Percentiles rank a stretch among this genome's conserved stretches.
These are phyloP conservation scores for Groenewaldozyma auringiensis DNA, from an alignment of 1,139 yeast species.

Conservation along the genomic window DNA sequence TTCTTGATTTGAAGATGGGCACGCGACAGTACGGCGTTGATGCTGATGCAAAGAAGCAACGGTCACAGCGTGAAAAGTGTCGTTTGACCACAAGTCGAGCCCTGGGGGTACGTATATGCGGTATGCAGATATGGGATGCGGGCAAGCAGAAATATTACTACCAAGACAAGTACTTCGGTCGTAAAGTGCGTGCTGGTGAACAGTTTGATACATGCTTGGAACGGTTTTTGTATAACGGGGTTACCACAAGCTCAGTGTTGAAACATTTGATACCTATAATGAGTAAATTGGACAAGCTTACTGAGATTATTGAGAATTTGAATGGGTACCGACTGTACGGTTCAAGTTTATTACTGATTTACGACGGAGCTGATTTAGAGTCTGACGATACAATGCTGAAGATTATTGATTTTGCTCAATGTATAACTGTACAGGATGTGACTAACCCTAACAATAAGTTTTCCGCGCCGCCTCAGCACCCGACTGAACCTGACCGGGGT, in stretches of 20 bases:
- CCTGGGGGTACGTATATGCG: slow-evolving; percentile 90
- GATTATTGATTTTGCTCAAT: slow-evolving; percentile 92
- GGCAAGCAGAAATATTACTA: slow-evolving; percentile 44
- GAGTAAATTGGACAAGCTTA: slow-evolving; percentile 51
- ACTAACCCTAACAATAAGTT: slow-evolving; percentile 25
- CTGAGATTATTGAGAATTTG: slow-evolving; percentile 46
- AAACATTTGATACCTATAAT: slow-evolving; percentile 63
- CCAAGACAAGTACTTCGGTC: slow-evolving; percentile 88
- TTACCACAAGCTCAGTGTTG: slow-evolving; percentile 48
- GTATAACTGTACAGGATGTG: slow-evolving; percentile 58
- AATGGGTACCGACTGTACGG: slow-evolving; percentile 90
- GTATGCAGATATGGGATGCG: slow-evolving; percentile 78
- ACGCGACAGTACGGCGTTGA: slow-evolving; percentile 97
- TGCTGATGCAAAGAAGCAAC: slow-evolving; percentile 63
- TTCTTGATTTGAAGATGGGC: slow-evolving; percentile 94
- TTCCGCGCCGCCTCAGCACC: slow-evolving; percentile 63
- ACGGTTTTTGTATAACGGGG: slow-evolving; percentile 75
- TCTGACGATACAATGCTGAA: slow-evolving; percentile 44
- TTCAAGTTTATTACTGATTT: slow-evolving; percentile 77
- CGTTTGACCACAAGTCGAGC: slow-evolving; percentile 67
- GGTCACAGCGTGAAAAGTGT: slow-evolving; percentile 79
- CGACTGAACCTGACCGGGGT: slow-evolving; percentile 64
- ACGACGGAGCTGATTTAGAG: slow-evolving; percentile 52
- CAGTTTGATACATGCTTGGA: slow-evolving; percentile 69
- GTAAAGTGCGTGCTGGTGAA: slow-evolving; percentile 63